Conservation (phyloP, 2,329 filamentous ascomycete genomes). For the Stemphylium vesicarium region DNA sequence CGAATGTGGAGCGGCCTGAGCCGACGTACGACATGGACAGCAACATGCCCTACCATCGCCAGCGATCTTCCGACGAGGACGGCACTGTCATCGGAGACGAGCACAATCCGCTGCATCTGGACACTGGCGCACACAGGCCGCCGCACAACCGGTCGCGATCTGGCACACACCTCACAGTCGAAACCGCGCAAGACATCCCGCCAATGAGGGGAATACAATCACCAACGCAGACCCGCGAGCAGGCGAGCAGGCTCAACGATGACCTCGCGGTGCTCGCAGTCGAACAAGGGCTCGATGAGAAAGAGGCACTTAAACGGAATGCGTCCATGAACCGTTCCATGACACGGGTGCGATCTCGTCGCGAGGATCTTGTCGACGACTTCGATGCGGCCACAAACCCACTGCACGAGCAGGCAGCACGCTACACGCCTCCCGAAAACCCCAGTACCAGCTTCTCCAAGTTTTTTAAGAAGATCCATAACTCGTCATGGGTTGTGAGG, state of each 20-base stretch:
- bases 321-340: slow-evolving; percentile 53
- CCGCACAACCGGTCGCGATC: slow-evolving; percentile 31
- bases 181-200: slow-evolving; percentile 50
- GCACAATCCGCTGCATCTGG: slow-evolving; percentile 25
- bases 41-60: slow-evolving; percentile 26
- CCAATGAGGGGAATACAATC: slow-evolving; percentile 50
- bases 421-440: slow-evolving; percentile 69
- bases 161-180: slow-evolving; percentile 56
- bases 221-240: slow-evolving; percentile 64
- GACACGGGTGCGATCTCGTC: slow-evolving; percentile 59
- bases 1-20: slow-evolving; percentile 44
- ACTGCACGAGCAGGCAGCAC: slow-evolving; percentile 68
- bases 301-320: slow-evolving; percentile 45
- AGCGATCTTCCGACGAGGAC: slow-evolving; percentile 48
- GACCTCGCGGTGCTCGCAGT: slow-evolving; percentile 70
- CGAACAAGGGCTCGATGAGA: slow-evolving; percentile 64
- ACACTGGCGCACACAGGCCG: slow-evolving; percentile 13
- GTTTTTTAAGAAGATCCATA: slow-evolving; percentile 69
- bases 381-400: slow-evolving; percentile 73
- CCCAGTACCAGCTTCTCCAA: slow-evolving; percentile 67
- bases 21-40: slow-evolving; percentile 46
- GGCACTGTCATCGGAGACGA: slow-evolving; percentile 48
- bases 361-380: slow-evolving; percentile 66
- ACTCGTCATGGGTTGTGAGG: slow-evolving; percentile 69
- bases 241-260: slow-evolving; percentile 67